phyloP scores from a whole-genome alignment of 2,329 filamentous ascomycete species.

The Fusarium sp. region DNA sequence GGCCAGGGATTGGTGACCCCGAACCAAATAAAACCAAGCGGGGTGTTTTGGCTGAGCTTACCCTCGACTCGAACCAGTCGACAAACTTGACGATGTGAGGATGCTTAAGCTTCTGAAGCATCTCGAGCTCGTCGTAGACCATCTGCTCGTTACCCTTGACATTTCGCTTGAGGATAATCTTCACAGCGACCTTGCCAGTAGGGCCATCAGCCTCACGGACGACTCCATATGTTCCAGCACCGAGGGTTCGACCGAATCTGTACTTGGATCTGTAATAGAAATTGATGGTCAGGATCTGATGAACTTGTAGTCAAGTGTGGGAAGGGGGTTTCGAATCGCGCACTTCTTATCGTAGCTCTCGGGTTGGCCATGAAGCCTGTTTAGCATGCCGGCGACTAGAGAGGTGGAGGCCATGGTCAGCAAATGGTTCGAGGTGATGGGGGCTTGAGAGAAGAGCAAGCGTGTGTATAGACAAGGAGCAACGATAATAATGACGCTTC shows the following conservation, averaged over 20 bases:
- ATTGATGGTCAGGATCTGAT: slow-evolving; percentile 47
- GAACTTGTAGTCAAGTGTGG: slow-evolving; percentile 17
- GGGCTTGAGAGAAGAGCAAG: not conserved
- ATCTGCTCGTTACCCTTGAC: slow-evolving; percentile 98
- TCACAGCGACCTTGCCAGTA: slow-evolving; percentile 90
- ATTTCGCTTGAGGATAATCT: slow-evolving; percentile 99
- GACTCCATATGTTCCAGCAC: slow-evolving; percentile 98
- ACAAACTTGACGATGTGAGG: slow-evolving; percentile 97
- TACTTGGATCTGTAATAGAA: slow-evolving; percentile 79
- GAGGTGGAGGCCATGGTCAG: slow-evolving; percentile 44
- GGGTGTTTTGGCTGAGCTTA: slow-evolving; percentile 60
- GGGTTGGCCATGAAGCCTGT: slow-evolving; percentile 95
- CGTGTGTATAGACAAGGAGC: not conserved
- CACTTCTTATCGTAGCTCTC: slow-evolving; percentile 99
- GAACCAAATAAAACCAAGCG: slow-evolving; percentile 2
- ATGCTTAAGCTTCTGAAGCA: slow-evolving; percentile 92
- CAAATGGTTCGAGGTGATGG: slow-evolving; percentile 22
- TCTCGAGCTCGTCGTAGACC: slow-evolving; percentile 97
- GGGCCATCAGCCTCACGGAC: slow-evolving; percentile 93
- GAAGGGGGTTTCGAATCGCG: slow-evolving; percentile 50
- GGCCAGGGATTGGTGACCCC: slow-evolving; percentile 11
- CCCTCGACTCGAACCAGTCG: slow-evolving; percentile 99
- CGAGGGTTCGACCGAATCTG: slow-evolving; percentile 91
- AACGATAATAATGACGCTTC: not conserved
- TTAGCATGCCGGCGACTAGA: slow-evolving; percentile 89